phyloP scores from a whole-genome alignment of 2,329 filamentous ascomycete genomes.

The Beauveria asiatica region DNA sequence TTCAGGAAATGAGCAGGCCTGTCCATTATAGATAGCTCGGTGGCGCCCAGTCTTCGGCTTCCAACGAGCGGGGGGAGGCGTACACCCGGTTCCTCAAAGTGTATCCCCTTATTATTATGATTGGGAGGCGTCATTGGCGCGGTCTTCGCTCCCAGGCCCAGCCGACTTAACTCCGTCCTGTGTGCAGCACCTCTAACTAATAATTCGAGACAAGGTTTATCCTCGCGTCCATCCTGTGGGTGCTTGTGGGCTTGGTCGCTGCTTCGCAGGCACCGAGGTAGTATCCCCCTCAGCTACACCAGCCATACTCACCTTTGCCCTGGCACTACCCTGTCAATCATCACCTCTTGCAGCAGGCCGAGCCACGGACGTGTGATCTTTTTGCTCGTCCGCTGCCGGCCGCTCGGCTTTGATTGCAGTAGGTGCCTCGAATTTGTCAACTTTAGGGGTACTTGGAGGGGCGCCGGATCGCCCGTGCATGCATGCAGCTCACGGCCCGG shows the following conservation, averaged over 20 bases:
- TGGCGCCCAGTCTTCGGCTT: neutral
- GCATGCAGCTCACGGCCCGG: neutral
- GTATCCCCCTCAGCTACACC: conserved; percentile 6
- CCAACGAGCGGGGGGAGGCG: neutral
- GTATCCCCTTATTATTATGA: neutral
- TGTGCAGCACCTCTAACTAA: neutral
- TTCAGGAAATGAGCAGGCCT: conserved; percentile 4
- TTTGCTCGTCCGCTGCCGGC: neutral
- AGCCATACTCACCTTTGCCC: neutral
- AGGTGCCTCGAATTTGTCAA: neutral
- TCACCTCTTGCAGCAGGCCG: neutral
- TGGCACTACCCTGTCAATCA: conserved; percentile 1
- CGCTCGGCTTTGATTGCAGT: neutral
- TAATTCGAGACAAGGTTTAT: conserved; percentile 2
- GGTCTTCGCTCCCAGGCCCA: neutral
- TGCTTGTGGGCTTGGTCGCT: neutral
- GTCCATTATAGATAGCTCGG: neutral
- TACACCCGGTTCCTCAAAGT: neutral
- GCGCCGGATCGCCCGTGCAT: conserved; percentile 6
- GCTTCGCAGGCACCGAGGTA: neutral
- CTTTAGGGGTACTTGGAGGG: neutral
- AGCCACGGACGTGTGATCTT: neutral
- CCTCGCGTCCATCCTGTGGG: neutral
- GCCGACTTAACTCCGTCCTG: neutral
- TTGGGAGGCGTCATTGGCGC: conserved; percentile 1